These are phyloP conservation scores for Aspergillus bertholletiae DNA, from an alignment of 495 filamentous ascomycete species.

Conservation along the genomic window DNA sequence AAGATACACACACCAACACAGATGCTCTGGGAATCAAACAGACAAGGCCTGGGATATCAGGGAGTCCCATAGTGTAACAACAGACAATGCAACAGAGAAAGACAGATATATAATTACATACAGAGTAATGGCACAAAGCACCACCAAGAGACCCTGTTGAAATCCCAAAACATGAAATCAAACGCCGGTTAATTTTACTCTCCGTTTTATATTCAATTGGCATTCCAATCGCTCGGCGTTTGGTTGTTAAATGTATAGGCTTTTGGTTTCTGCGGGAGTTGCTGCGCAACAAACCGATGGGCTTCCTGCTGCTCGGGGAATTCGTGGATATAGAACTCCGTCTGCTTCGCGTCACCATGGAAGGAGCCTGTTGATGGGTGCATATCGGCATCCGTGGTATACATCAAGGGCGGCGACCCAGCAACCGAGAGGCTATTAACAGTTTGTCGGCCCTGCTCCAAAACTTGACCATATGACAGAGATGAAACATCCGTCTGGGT, in stretches of 20 bases:
- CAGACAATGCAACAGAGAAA: conserved; percentile 13
- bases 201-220: neutral
- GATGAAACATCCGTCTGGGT: conserved; percentile 34
- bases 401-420: conserved; percentile 34
- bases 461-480: conserved; percentile 29
- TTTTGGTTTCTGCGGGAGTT: conserved; percentile 39
- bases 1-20: conserved; percentile 13
- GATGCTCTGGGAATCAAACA: conserved; percentile 14
- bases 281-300: conserved; percentile 35
- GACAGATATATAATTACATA: conserved; percentile 9
- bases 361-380: conserved; percentile 19
- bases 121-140: neutral
- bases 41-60: conserved; percentile 4
- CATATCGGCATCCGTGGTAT: conserved; percentile 33
- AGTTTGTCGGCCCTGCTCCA: conserved; percentile 24
- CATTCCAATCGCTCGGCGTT: conserved; percentile 28
- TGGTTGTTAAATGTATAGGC: conserved; percentile 44
- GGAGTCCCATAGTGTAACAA: neutral
- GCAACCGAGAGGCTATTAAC: conserved; percentile 26
- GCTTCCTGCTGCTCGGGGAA: conserved; percentile 42
- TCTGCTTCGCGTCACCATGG: conserved; percentile 27
- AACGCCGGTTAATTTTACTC: neutral
- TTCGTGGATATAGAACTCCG: conserved; percentile 43
- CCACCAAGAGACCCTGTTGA: neutral
- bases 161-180: neutral